A percentile compares a stretch with the other conserved stretches of the same genome.
phyloP scores from a whole-genome alignment of 768 basidiomycete species.

The Daedaleopsis sinensis region DNA sequence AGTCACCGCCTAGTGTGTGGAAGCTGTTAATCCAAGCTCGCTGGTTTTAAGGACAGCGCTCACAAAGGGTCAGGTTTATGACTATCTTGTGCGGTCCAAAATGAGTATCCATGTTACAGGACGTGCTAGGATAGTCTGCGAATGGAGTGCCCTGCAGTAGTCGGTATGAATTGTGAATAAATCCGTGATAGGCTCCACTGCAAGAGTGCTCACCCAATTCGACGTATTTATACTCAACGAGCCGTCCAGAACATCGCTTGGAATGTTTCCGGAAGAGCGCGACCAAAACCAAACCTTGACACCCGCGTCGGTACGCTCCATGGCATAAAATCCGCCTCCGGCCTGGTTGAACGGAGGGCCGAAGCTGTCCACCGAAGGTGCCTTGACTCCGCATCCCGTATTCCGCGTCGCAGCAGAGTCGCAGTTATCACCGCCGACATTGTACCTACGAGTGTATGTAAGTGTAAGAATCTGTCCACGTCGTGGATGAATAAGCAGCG shows the following conservation, averaged over 20 bases:
- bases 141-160: constrained; percentile 52
- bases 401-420: constrained; percentile 50
- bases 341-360: constrained; percentile 58
- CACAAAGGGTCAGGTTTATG: constrained; percentile 73
- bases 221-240: constrained; percentile 46
- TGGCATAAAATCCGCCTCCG: constrained; percentile 69
- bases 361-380: constrained; percentile 45
- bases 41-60: constrained; percentile 23
- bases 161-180: not conserved
- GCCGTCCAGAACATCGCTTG: constrained; percentile 47
- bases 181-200: not conserved
- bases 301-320: constrained; percentile 57
- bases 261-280: constrained; percentile 45
- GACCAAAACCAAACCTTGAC: constrained; percentile 80
- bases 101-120: constrained; percentile 57
- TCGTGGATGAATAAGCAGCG: not conserved
- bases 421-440: constrained; percentile 46
- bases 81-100: constrained; percentile 65
- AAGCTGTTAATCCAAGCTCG: not conserved
- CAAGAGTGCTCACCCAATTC: constrained; percentile 47
- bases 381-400: constrained; percentile 57
- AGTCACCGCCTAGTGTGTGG: constrained; percentile 51
- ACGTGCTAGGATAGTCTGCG: constrained; percentile 62
- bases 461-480: too few species aligned
- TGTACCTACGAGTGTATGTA: not conserved